Conservation (phyloP, 495 filamentous ascomycete species). For the Aspergillus cristatus region DNA sequence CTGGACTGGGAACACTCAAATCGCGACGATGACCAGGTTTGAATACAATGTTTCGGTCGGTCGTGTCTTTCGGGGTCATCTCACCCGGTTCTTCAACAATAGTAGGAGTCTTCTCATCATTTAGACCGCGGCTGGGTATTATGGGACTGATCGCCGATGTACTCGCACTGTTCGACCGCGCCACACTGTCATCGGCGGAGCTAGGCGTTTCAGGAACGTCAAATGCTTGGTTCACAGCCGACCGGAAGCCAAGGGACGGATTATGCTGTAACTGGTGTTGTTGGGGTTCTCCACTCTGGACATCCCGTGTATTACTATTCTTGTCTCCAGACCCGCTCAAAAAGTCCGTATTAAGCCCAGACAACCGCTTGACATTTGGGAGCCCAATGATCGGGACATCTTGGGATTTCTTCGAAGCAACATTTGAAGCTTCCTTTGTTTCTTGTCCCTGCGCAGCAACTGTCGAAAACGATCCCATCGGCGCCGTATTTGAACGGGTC, state of each 20-base stretch:
- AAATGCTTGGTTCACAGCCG: constrained; percentile 62
- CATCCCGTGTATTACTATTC: not conserved
- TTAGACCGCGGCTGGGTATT: constrained; percentile 38
- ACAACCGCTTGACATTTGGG: constrained; percentile 56
- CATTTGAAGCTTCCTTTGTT: too few species aligned
- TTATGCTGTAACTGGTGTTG: constrained; percentile 39
- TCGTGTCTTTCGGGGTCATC: constrained; percentile 16
- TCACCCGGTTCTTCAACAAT: constrained; percentile 49
- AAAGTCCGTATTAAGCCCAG: constrained; percentile 49
- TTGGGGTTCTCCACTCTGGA: constrained; percentile 10
- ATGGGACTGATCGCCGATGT: constrained; percentile 63
- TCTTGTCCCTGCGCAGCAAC: too few species aligned
- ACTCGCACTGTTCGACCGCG: constrained; percentile 54
- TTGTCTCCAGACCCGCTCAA: constrained; percentile 7
- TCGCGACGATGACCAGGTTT: constrained; percentile 52
- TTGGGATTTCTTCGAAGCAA: too few species aligned
- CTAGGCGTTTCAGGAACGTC: constrained; percentile 54
- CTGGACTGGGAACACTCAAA: constrained; percentile 51
- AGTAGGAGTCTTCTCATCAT: constrained; percentile 42
- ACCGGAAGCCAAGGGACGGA: constrained; percentile 54
- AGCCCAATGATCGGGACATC: constrained; percentile 25
- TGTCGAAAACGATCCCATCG: too few species aligned
- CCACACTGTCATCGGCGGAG: constrained; percentile 38
- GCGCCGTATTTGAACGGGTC: constrained; percentile 9
- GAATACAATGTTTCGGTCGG: constrained; percentile 28